phyloP scores from a whole-genome alignment of 2,329 filamentous ascomycete species.

The Stagonosporopsis chrysanthemi region DNA sequence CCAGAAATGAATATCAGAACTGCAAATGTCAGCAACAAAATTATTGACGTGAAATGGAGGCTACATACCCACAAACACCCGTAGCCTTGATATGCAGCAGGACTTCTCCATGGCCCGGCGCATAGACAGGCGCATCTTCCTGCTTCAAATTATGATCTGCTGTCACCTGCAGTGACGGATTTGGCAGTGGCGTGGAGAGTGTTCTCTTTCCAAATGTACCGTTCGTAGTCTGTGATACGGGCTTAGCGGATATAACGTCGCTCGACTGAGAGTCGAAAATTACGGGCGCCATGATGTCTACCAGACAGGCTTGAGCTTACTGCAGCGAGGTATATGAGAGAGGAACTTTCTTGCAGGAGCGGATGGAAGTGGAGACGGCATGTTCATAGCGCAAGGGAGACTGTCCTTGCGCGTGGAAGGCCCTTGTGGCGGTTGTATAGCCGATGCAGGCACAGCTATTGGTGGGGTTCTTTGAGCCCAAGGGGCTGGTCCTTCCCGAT shows the following conservation, averaged over 20 bases:
- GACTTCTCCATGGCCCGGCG: conserved; percentile 62
- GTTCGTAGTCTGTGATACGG: conserved; percentile 20
- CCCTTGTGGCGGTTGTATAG: conserved; percentile 10
- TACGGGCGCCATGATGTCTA: conserved; percentile 31
- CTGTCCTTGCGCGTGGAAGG: background rate
- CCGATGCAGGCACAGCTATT: conserved; percentile 3
- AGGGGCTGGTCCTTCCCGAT: background rate
- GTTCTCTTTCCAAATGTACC: conserved; percentile 18
- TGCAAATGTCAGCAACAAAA: conserved; percentile 29
- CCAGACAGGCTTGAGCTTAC: background rate
- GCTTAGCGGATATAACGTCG: conserved; percentile 11
- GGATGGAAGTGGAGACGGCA: background rate
- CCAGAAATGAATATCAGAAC: conserved; percentile 75
- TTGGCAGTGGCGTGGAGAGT: conserved; percentile 46
- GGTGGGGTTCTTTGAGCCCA: conserved; percentile 1
- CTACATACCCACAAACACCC: conserved; percentile 67
- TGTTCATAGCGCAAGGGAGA: background rate
- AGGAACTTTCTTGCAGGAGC: background rate
- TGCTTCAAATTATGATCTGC: conserved; percentile 66
- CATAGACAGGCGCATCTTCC: conserved; percentile 64
- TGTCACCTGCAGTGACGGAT: conserved; percentile 67
- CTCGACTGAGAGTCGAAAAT: conserved; percentile 6
- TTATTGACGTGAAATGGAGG: background rate
- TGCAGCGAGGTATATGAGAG: background rate
- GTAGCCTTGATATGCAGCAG: conserved; percentile 69